A percentile compares a stretch with the other conserved stretches of the same genome.
Evolutionary conservation across 2,329 filamentous ascomycete species (phyloP).

Genomic region (Fusarium austroafricanum): DNA sequence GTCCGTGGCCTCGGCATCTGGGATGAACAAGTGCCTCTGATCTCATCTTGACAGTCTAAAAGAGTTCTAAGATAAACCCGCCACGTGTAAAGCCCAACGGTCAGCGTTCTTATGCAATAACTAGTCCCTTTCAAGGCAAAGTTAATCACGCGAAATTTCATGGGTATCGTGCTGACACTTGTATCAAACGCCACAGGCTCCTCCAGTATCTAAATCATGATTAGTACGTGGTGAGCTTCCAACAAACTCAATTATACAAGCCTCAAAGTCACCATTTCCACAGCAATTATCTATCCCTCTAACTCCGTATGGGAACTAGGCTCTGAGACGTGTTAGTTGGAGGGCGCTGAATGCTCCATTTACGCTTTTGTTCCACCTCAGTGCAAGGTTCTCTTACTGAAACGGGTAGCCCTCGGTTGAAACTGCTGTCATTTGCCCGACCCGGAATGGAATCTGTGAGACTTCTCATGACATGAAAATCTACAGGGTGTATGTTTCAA

Average conservation of each 20-base stretch:
- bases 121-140: constrained; percentile 5
- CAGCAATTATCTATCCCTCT: not conserved
- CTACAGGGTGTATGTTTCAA: not conserved
- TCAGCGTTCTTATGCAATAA: not conserved
- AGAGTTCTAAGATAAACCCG: constrained; percentile 4
- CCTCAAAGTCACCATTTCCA: not conserved
- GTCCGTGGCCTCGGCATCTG: constrained; percentile 4
- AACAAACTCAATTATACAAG: not conserved
- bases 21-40: not conserved
- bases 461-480: not conserved
- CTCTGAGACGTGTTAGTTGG: not conserved
- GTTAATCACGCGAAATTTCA: not conserved
- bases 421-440: not conserved
- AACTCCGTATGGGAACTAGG: not conserved
- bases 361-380: not conserved
- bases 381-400: not conserved
- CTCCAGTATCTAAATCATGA: too few relatives aligned
- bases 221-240: too few relatives aligned
- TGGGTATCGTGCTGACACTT: not conserved
- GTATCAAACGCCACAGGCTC: not conserved
- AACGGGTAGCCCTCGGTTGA: not conserved
- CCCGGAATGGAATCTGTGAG: not conserved
- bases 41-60: constrained; percentile 11
- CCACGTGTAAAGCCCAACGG: constrained; percentile 23
- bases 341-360: not conserved